Percentiles rank a stretch among this genome's conserved stretches.
phyloP scores from a whole-genome alignment of 2,329 filamentous ascomycete species.

The Colletotrichum sublineola region DNA sequence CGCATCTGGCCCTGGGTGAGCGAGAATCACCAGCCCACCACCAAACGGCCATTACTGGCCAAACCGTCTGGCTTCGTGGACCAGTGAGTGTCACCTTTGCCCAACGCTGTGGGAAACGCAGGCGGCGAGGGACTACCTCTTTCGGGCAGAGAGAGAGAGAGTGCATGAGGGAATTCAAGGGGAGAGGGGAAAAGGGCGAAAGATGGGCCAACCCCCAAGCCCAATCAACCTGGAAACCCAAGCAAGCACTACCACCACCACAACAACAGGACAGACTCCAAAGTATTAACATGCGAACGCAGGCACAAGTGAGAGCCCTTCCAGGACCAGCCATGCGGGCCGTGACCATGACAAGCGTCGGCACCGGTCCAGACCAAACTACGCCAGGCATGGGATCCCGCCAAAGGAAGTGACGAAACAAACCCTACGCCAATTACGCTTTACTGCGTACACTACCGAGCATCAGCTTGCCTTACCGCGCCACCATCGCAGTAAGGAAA shows the following conservation, averaged over 20 bases:
- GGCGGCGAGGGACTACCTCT: neutral
- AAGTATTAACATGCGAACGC: slow-evolving; percentile 16
- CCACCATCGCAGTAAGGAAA: neutral
- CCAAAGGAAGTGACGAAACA: slow-evolving; percentile 36
- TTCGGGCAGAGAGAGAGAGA: neutral
- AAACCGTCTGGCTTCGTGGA: slow-evolving; percentile 22
- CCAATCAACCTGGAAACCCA: slow-evolving; percentile 19
- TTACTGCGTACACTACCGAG: neutral
- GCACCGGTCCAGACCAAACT: slow-evolving; percentile 28
- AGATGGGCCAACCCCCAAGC: slow-evolving; percentile 15
- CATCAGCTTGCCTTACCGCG: slow-evolving; percentile 3
- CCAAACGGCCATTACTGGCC: slow-evolving; percentile 14
- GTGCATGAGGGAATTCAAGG: neutral
- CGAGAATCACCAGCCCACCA: slow-evolving; percentile 24
- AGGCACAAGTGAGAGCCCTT: slow-evolving; percentile 18
- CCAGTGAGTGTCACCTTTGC: slow-evolving; percentile 4
- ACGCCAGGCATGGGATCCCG: slow-evolving; percentile 38
- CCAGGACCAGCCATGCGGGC: slow-evolving; percentile 38
- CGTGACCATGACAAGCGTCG: slow-evolving; percentile 25
- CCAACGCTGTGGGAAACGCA: neutral
- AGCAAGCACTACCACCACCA: slow-evolving; percentile 3
- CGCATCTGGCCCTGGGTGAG: slow-evolving; percentile 12
- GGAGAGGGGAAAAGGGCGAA: neutral
- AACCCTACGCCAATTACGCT: slow-evolving; percentile 14
- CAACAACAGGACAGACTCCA: slow-evolving; percentile 13